Evolutionary conservation across 2,329 filamentous ascomycete species (phyloP).

Genomic region (Alternaria gansuensis): DNA sequence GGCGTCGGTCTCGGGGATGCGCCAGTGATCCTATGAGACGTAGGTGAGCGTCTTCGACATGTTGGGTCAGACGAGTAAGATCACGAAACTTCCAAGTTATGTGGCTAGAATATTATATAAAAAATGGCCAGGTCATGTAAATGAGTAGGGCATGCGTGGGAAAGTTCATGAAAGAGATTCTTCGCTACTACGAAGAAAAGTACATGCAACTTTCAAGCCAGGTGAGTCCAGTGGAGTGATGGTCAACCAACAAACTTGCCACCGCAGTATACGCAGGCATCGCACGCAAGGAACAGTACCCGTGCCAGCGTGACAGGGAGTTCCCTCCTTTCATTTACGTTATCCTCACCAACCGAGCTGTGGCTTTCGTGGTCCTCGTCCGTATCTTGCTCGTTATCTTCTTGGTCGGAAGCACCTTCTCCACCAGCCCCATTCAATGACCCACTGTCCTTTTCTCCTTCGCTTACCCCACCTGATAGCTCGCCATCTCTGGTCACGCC

Average conservation of each 20-base stretch:
- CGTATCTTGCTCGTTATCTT: neutral
- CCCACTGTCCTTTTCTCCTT: neutral
- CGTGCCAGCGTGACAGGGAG: slow-evolving; percentile 38
- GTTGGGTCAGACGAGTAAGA: neutral
- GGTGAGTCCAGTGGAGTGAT: neutral
- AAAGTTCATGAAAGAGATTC: neutral
- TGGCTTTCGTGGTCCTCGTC: slow-evolving; percentile 9
- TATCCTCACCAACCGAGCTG: neutral
- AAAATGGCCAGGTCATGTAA: neutral
- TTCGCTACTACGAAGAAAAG: neutral
- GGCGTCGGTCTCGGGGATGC: too few relatives aligned
- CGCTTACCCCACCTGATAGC: neutral
- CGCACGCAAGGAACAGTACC: slow-evolving; percentile 47
- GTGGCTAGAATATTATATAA: neutral
- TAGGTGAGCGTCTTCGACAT: neutral
- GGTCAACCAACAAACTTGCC: slow-evolving; percentile 47
- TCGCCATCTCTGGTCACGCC: neutral
- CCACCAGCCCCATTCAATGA: neutral
- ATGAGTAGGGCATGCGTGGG: neutral
- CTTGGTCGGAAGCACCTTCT: neutral
- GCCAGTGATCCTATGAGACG: too few relatives aligned
- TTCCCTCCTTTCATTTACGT: slow-evolving; percentile 3
- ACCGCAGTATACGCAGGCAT: slow-evolving; percentile 52
- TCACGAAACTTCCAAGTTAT: too few relatives aligned
- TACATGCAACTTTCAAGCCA: neutral